Percentiles rank a stretch among this genome's conserved stretches.
phyloP scores from a whole-genome alignment of 345 rosid species.

The Chamaenerion angustifolium region DNA sequence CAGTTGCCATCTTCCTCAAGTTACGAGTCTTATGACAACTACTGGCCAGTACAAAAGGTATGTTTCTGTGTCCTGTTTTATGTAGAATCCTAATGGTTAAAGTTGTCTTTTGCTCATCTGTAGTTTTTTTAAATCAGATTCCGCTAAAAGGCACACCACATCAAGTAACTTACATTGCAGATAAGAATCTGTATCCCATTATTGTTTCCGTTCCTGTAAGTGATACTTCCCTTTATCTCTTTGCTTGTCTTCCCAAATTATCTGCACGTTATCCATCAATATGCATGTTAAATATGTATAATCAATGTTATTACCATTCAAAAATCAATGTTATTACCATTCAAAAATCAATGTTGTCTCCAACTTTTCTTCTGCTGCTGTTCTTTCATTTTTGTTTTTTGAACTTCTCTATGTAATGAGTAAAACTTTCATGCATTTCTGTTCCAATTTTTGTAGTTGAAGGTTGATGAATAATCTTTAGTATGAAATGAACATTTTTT shows the following conservation, averaged over 20 bases:
- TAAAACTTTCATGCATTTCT: no score
- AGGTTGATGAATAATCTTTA: neutral
- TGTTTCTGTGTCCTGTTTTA: conserved; percentile 2
- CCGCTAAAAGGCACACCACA: conserved; percentile 93
- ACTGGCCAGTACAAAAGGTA: conserved; percentile 97
- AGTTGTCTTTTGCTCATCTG: neutral
- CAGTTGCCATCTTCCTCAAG: conserved; percentile 66
- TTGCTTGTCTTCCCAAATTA: neutral
- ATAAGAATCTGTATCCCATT: conserved; percentile 74
- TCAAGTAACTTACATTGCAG: conserved; percentile 88
- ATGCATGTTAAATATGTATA: no score
- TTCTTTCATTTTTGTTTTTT: no score
- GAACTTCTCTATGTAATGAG: no score
- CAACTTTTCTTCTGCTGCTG: no score
- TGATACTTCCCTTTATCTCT: conserved; percentile 5
- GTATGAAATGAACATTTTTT: no score
- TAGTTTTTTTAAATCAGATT: conserved; percentile 38
- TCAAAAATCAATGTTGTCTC: no score
- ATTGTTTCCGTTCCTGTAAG: conserved; percentile 89
- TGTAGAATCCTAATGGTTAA: conserved; percentile 1
- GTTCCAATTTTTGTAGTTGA: no score
- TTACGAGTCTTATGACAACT: conserved; percentile 47
- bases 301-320: no score
- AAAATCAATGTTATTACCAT: no score
- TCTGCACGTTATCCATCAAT: no score